These are phyloP conservation scores for Arthrobotrys megalospora DNA, from an alignment of 2,329 filamentous ascomycete genomes.

Conservation along the genomic window DNA sequence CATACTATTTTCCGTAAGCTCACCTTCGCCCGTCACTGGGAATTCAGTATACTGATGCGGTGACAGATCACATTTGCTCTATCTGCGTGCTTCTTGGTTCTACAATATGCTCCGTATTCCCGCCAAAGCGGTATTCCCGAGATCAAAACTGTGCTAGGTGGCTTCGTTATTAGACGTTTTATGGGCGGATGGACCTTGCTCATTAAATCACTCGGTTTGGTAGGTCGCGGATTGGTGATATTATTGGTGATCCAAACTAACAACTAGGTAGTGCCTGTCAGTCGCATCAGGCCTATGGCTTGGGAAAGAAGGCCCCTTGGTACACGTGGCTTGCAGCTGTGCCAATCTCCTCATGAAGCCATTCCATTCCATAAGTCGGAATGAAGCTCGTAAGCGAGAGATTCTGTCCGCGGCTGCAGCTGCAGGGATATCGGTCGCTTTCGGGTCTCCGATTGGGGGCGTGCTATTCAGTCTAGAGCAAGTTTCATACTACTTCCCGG, in stretches of 20 bases:
- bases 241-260: conserved; percentile 60
- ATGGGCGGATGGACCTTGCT: conserved; percentile 89
- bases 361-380: conserved; percentile 83
- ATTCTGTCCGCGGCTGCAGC: conserved; percentile 92
- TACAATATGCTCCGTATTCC: conserved; percentile 86
- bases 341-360: conserved; percentile 94
- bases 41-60: conserved; percentile 59
- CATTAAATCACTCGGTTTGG: conserved; percentile 89
- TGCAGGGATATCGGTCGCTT: conserved; percentile 92
- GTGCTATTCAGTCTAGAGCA: conserved; percentile 97
- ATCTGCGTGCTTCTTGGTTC: conserved; percentile 83
- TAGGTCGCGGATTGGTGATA: conserved; percentile 68
- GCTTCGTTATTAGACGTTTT: conserved; percentile 91
- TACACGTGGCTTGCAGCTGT: conserved; percentile 97
- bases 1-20: conserved; percentile 81
- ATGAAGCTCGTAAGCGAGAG: conserved; percentile 96
- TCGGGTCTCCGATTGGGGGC: conserved; percentile 92
- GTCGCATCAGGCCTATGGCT: conserved; percentile 97
- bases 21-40: conserved; percentile 52
- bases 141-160: conserved; percentile 95
- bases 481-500: conserved; percentile 96
- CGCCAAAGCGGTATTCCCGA: conserved; percentile 97
- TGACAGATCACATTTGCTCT: conserved; percentile 81
- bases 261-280: conserved; percentile 79
- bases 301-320: conserved; percentile 93